phyloP scores from a whole-genome alignment of 805 yeast genomes.

The Yamadazyma kitorensis region DNA sequence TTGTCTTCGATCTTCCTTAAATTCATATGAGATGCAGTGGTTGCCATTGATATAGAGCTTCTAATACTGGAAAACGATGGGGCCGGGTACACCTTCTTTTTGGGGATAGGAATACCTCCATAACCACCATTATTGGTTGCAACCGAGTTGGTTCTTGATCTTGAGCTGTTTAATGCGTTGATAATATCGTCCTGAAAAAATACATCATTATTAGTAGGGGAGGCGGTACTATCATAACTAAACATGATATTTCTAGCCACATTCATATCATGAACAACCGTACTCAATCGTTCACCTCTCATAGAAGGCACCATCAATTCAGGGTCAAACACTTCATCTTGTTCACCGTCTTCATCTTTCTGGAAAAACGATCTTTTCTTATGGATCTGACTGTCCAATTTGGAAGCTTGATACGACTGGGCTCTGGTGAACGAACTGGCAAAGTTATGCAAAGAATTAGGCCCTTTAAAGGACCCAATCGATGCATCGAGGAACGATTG shows the following conservation, averaged over 20 bases:
- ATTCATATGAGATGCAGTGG: conserved; percentile 50
- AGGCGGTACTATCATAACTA: conserved; percentile 11
- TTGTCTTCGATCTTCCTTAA: conserved; percentile 64
- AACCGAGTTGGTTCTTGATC: conserved; percentile 28
- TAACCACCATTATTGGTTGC: conserved; percentile 3
- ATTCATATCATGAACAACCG: conserved; percentile 44
- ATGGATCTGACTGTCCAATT: conserved; percentile 51
- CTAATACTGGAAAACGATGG: conserved; percentile 45
- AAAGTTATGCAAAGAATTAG: conserved; percentile 70
- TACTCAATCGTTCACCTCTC: conserved; percentile 62
- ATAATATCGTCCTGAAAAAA: conserved; percentile 39
- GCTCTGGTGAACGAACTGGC: conserved; percentile 80
- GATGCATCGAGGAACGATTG: conserved; percentile 29
- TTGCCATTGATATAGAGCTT: conserved; percentile 30
- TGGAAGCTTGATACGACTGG: conserved; percentile 56
- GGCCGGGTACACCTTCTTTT: conserved; percentile 31
- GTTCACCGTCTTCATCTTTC: conserved; percentile 8
- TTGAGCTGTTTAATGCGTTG: conserved; percentile 20
- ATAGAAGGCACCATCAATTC: conserved; percentile 63
- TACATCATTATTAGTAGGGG: conserved; percentile 26
- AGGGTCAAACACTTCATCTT: conserved; percentile 68
- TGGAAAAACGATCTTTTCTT: conserved; percentile 61
- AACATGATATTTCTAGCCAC: conserved; percentile 19
- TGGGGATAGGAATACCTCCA: conserved; percentile 21
- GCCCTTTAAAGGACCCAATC: conserved; percentile 60